A percentile compares a stretch with the other conserved stretches of the same genome.
Evolutionary conservation across 768 basidiomycete genomes (phyloP).

Genomic region (Pisolithus sp.): DNA sequence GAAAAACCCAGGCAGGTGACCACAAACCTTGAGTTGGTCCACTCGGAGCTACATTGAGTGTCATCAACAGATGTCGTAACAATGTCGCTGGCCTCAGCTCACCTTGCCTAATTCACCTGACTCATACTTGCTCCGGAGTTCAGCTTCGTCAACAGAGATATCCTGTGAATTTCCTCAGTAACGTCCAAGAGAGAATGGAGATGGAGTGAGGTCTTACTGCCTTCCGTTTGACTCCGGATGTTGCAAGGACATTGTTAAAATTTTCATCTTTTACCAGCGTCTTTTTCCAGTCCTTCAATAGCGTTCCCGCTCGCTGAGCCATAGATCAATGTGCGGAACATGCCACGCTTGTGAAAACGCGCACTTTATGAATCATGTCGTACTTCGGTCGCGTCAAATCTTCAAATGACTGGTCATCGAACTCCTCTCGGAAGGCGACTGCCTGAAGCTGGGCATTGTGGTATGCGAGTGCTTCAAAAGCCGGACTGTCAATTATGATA

Average conservation of each 20-base stretch:
- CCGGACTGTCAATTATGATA: background rate
- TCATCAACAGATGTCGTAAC: constrained; percentile 5
- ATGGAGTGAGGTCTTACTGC: constrained; percentile 40
- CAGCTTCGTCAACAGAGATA: constrained; percentile 58
- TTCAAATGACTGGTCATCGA: constrained; percentile 67
- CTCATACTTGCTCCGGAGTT: constrained; percentile 63
- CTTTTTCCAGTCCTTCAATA: constrained; percentile 68
- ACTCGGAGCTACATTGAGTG: constrained; percentile 52
- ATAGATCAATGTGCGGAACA: background rate
- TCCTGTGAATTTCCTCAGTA: constrained; percentile 37
- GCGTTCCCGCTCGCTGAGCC: constrained; percentile 55
- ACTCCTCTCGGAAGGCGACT: constrained; percentile 87
- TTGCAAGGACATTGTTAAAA: constrained; percentile 43
- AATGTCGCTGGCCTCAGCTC: constrained; percentile 11
- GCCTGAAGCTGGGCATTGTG: constrained; percentile 91
- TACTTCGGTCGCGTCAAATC: constrained; percentile 78
- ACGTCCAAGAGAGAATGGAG: background rate
- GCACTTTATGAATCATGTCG: constrained; percentile 74
- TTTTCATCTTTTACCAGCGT: constrained; percentile 57
- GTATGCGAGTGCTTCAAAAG: constrained; percentile 62
- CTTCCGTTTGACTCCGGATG: constrained; percentile 63
- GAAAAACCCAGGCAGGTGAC: background rate
- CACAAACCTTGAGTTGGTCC: constrained; percentile 70
- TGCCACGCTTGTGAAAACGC: constrained; percentile 5
- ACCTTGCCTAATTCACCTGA: constrained; percentile 63